These are phyloP conservation scores for Nitzschia sp. DNA, from an alignment of 108 stramenopile species.

Conservation along the genomic window DNA sequence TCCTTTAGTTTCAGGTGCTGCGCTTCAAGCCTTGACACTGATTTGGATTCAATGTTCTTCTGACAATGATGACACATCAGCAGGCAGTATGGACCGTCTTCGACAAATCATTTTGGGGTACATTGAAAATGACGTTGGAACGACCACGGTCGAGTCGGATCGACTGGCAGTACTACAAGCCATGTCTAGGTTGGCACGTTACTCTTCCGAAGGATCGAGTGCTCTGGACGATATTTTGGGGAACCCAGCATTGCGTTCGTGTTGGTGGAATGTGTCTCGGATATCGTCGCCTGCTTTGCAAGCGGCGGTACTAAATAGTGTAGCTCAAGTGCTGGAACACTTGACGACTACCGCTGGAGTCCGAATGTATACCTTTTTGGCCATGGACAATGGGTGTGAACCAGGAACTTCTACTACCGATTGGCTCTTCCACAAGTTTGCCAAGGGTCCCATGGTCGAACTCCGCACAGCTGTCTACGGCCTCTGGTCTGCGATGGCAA, in stretches of 20 bases:
- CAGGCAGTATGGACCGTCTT: not conserved
- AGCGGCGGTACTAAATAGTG: slow-evolving; percentile 27
- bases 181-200: not conserved
- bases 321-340: slow-evolving; percentile 12
- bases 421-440: slow-evolving; percentile 21
- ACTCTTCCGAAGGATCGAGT: not conserved
- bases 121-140: slow-evolving; percentile 12
- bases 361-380: slow-evolving; percentile 10
- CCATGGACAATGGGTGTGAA: slow-evolving; percentile 3
- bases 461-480: slow-evolving; percentile 25
- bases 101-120: not conserved
- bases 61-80: not conserved
- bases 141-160: slow-evolving; percentile 16
- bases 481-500: slow-evolving; percentile 14
- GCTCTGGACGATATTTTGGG: not conserved
- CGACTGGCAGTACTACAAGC: slow-evolving; percentile 26
- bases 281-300: slow-evolving; percentile 26
- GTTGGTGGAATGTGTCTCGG: slow-evolving; percentile 34
- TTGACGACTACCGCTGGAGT: not conserved
- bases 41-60: not conserved
- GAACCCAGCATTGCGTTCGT: slow-evolving; percentile 10
- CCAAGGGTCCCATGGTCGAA: slow-evolving; percentile 26
- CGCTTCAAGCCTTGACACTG: slow-evolving; percentile 21
- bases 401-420: slow-evolving; percentile 7
- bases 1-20: slow-evolving; percentile 24